A percentile compares a stretch with the other conserved stretches of the same genome.
Evolutionary conservation across 1,284 basidiomycete genomes (phyloP).

Genomic region (Pseudozyma thailandica): DNA sequence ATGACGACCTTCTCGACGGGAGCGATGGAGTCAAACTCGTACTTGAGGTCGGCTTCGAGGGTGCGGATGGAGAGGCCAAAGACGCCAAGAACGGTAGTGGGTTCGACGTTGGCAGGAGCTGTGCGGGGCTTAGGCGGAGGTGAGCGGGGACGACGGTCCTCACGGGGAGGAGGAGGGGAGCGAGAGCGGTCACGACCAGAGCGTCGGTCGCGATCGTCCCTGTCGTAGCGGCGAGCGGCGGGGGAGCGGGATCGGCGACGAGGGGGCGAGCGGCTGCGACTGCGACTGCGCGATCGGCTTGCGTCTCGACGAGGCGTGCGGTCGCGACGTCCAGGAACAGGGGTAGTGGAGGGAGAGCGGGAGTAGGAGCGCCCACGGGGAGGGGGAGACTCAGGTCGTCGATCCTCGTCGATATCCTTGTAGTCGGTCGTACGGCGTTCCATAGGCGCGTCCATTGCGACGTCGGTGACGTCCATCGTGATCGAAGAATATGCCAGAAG

Average conservation of each 20-base stretch:
- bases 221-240: conserved; percentile 25
- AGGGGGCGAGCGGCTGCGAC: conserved; percentile 21
- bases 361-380: conserved; percentile 45
- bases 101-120: conserved; percentile 73
- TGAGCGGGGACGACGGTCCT: conserved; percentile 31
- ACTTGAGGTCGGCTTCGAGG: conserved; percentile 89
- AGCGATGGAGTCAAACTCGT: conserved; percentile 89
- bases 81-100: conserved; percentile 89
- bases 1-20: conserved; percentile 90
- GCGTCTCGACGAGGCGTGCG: conserved; percentile 14
- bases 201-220: conserved; percentile 23
- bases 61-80: conserved; percentile 96
- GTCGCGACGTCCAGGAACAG: conserved; percentile 30
- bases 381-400: conserved; percentile 26
- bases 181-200: conserved; percentile 31
- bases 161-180: conserved; percentile 34
- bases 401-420: conserved; percentile 46
- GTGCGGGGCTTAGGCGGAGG: conserved; percentile 40
- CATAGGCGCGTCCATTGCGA: conserved; percentile 8
- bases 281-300: conserved; percentile 20
- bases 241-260: conserved; percentile 48
- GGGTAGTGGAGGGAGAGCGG: conserved; percentile 43
- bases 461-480: conserved; percentile 24
- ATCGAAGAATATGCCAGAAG: neutral
- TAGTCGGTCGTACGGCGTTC: conserved; percentile 33